phyloP scores from a whole-genome alignment of 2,329 filamentous ascomycete species.

The Trichoderma sp. region DNA sequence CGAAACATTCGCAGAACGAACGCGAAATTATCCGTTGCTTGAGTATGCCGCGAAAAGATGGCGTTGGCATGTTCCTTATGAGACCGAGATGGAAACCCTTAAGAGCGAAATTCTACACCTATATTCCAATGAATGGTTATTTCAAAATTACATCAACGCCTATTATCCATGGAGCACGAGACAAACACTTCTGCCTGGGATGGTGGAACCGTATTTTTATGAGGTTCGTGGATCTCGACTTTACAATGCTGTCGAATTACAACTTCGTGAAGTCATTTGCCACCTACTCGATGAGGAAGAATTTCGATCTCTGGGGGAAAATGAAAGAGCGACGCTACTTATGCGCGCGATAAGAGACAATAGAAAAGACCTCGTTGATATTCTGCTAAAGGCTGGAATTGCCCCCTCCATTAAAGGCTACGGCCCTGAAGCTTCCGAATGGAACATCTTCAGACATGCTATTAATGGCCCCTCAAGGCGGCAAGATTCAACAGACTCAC shows the following conservation, averaged over 20 bases:
- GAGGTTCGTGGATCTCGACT: neutral
- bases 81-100: neutral
- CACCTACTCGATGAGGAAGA: neutral
- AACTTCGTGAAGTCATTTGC: neutral
- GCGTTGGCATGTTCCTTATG: neutral
- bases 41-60: neutral
- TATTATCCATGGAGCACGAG: neutral
- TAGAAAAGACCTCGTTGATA: neutral
- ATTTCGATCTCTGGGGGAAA: neutral
- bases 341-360: neutral
- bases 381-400: neutral
- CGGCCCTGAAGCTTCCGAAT: neutral
- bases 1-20: neutral
- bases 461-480: neutral
- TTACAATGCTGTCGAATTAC: neutral
- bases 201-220: neutral
- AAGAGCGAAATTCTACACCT: neutral
- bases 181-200: neutral
- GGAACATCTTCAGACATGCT: neutral
- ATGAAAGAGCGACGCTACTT: neutral
- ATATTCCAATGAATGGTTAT: neutral
- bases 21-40: neutral
- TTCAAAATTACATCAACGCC: neutral
- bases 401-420: neutral
- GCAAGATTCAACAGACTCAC: neutral